Percentiles rank a stretch among this genome's conserved stretches.
Conservation (phyloP, 1,284 basidiomycete species). For the Papiliotrema flavescens region DNA sequence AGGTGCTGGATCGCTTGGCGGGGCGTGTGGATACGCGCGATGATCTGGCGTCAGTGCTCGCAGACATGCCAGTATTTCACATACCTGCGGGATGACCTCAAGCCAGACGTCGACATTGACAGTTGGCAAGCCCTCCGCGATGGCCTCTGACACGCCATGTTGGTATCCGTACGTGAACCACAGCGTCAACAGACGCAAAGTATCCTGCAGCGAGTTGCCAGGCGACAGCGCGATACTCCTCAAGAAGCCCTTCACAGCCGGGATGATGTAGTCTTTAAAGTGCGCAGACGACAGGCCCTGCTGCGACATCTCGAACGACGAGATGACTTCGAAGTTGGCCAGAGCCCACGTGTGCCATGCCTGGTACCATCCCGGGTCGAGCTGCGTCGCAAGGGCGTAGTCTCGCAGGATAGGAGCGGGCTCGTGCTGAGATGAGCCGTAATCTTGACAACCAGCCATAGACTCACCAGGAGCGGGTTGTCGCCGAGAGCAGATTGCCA, state of each 20-base stretch:
- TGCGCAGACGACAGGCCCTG: slow-evolving; percentile 64
- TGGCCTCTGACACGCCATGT: slow-evolving; percentile 84
- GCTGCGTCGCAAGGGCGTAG: slow-evolving; percentile 84
- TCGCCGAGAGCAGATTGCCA: slow-evolving; percentile 79
- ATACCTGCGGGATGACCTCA: slow-evolving; percentile 93
- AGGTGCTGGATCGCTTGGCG: slow-evolving; percentile 81
- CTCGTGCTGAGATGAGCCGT: slow-evolving; percentile 57
- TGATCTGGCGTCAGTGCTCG: slow-evolving; percentile 63
- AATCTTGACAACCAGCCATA: too few species aligned
- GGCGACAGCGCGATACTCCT: slow-evolving; percentile 87
- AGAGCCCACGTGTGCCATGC: slow-evolving; percentile 99
- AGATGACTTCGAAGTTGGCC: slow-evolving; percentile 92
- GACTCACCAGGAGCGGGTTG: slow-evolving; percentile 69
- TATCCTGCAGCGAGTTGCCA: slow-evolving; percentile 93
- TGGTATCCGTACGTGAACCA: slow-evolving; percentile 99
- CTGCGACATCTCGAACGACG: slow-evolving; percentile 70
- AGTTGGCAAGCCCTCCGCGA: slow-evolving; percentile 79
- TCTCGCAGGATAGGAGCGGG: slow-evolving; percentile 77
- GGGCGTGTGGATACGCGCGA: slow-evolving; percentile 96
- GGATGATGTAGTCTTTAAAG: slow-evolving; percentile 83
- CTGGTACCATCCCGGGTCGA: slow-evolving; percentile 94
- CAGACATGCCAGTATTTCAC: slow-evolving; percentile 9
- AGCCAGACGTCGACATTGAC: slow-evolving; percentile 98
- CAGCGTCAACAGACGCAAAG: slow-evolving; percentile 83
- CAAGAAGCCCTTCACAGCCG: slow-evolving; percentile 97